Evolutionary conservation across 257 asterid species (phyloP).

Genomic region (Solanum gandarillasii): DNA sequence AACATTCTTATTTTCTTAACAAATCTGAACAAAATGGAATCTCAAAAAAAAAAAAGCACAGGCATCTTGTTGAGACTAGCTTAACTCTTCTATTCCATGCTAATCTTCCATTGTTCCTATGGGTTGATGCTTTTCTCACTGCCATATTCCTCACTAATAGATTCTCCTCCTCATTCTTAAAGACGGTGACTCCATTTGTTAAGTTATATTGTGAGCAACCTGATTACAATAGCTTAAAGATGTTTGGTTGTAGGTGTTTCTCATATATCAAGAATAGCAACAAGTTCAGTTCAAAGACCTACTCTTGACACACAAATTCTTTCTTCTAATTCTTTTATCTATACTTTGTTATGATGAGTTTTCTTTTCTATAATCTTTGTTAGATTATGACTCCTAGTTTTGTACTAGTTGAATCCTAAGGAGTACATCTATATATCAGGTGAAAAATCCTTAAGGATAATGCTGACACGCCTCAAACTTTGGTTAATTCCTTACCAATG

Average conservation of each 20-base stretch:
- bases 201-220: not conserved
- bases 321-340: not conserved
- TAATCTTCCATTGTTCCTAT: not conserved
- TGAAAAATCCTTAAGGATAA: not conserved
- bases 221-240: not conserved
- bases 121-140: not conserved
- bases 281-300: not conserved
- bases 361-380: no score
- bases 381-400: no score
- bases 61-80: not conserved
- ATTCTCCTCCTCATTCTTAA: not conserved
- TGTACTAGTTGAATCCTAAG: no score
- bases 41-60: no score
- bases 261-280: no score
- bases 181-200: not conserved
- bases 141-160: not conserved
- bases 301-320: not conserved
- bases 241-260: not conserved
- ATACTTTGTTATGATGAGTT: not conserved
- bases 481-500: not conserved
- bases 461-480: not conserved
- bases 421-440: no score
- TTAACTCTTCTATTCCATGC: no score
- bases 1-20: not conserved
- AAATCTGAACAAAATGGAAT: not conserved